A percentile compares a stretch with the other conserved stretches of the same genome.
Conservation (phyloP, 768 basidiomycete genomes). For the Tylopilus sp. region DNA sequence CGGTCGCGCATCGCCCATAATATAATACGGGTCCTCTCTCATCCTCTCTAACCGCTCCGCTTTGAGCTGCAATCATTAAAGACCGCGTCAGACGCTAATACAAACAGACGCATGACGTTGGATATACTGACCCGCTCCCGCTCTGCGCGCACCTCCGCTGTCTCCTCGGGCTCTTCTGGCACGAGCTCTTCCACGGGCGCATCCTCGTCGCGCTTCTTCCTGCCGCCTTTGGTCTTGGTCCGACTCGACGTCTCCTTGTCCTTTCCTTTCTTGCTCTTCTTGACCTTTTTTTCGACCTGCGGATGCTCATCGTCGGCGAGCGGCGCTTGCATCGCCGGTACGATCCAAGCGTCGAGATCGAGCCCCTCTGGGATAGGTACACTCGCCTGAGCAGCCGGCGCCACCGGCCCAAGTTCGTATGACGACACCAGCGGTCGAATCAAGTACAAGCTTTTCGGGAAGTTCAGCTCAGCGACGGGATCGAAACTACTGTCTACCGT, state of each 20-base stretch:
- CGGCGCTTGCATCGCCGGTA: constrained; percentile 49
- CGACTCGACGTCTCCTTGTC: constrained; percentile 37
- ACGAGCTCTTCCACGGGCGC: constrained; percentile 28
- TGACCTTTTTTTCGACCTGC: constrained; percentile 39
- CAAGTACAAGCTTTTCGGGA: constrained; percentile 88
- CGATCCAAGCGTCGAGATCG: constrained; percentile 83
- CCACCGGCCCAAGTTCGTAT: constrained; percentile 87
- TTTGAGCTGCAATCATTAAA: constrained; percentile 52
- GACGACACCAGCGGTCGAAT: constrained; percentile 73
- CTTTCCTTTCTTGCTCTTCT: constrained; percentile 43
- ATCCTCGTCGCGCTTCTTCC: constrained; percentile 42
- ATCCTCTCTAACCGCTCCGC: constrained; percentile 72
- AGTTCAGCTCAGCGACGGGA: constrained; percentile 40
- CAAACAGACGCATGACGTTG: not conserved
- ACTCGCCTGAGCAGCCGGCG: constrained; percentile 70
- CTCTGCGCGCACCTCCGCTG: constrained; percentile 55
- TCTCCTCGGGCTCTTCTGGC: constrained; percentile 45
- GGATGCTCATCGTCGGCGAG: constrained; percentile 31
- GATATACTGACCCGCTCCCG: constrained; percentile 58
- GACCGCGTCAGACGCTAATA: constrained; percentile 1
- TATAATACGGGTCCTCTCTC: constrained; percentile 90
- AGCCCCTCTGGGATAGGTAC: constrained; percentile 82
- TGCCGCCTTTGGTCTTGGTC: constrained; percentile 35
- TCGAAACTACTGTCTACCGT: constrained; percentile 41
- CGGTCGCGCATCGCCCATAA: constrained; percentile 56